Evolutionary conservation across 768 basidiomycete genomes (phyloP).

Genomic region (Rhodotorula graminis): DNA sequence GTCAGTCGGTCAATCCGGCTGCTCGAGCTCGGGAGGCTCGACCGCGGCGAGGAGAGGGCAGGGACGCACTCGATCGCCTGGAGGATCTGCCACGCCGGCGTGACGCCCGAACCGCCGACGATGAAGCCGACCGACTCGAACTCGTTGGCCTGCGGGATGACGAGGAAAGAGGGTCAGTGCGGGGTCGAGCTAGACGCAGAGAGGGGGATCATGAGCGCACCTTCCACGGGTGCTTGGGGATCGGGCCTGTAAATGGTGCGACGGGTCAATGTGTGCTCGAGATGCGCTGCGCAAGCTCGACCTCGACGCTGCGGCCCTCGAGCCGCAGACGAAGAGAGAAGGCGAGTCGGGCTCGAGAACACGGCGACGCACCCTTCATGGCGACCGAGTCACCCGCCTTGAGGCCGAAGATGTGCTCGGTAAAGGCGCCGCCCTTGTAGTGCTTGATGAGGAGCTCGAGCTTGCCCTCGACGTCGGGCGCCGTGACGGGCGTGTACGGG

Average conservation of each 20-base stretch:
- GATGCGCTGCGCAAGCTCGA: background rate
- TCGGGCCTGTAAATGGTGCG: constrained; percentile 52
- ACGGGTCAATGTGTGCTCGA: too few relatives aligned
- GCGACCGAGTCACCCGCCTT: constrained; percentile 73
- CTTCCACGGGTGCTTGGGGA: constrained; percentile 80
- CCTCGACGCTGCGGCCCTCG: background rate
- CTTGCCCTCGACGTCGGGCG: constrained; percentile 49
- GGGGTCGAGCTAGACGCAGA: too few relatives aligned
- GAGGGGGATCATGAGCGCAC: background rate
- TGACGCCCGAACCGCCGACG: constrained; percentile 88
- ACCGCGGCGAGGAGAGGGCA: background rate
- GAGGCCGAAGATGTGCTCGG: constrained; percentile 63
- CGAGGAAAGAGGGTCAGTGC: background rate
- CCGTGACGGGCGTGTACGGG: constrained; percentile 87
- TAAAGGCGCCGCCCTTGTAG: constrained; percentile 47
- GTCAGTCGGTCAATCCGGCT: too few relatives aligned
- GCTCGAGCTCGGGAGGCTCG: too few relatives aligned
- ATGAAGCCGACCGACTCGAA: constrained; percentile 68
- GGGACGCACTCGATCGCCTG: constrained; percentile 2
- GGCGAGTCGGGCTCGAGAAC: too few relatives aligned
- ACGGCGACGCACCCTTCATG: constrained; percentile 62
- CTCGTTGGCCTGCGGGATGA: constrained; percentile 59
- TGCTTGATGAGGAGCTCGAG: constrained; percentile 73
- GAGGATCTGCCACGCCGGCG: constrained; percentile 44
- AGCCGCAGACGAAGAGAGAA: too few relatives aligned